Percentiles rank a stretch among this genome's conserved stretches.
These are phyloP conservation scores for Cyclostephanos invisitatus DNA, from an alignment of 108 stramenopile genomes.

Conservation along the genomic window DNA sequence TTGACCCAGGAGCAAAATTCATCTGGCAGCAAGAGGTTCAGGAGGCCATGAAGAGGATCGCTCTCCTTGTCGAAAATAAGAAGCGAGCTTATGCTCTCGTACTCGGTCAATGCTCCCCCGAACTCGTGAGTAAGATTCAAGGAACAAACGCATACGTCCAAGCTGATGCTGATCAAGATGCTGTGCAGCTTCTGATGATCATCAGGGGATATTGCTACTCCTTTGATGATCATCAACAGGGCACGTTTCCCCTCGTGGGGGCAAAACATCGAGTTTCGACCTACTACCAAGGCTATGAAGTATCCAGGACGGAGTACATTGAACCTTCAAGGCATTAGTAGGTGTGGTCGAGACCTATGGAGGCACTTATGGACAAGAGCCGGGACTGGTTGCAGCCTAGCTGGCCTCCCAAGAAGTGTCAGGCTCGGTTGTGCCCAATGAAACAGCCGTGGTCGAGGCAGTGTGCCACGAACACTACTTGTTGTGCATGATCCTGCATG, in stretches of 20 bases:
- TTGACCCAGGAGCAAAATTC: too few relatives aligned
- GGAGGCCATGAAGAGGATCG: too few relatives aligned
- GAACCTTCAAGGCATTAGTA: constrained; percentile 2
- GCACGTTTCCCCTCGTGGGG: constrained; percentile 5
- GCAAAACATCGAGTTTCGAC: not conserved
- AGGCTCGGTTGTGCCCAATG: too few relatives aligned
- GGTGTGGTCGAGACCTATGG: constrained; percentile 17
- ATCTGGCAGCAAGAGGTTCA: too few relatives aligned
- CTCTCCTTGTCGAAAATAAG: too few relatives aligned
- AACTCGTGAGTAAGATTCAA: not conserved
- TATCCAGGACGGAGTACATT: constrained; percentile 5
- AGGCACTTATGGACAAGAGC: not conserved
- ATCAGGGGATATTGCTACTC: constrained; percentile 7
- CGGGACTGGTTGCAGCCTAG: not conserved
- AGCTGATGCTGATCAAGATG: not conserved
- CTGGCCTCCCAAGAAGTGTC: constrained; percentile 6
- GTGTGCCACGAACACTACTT: not conserved
- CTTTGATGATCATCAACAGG: constrained; percentile 11
- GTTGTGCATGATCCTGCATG: not conserved
- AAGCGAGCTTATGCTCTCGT: not conserved
- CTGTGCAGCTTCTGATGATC: constrained; percentile 5
- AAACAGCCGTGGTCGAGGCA: not conserved
- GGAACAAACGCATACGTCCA: not conserved
- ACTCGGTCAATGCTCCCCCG: not conserved
- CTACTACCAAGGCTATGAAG: constrained; percentile 1